A percentile compares a stretch with the other conserved stretches of the same genome.
Evolutionary conservation across 257 asterid species (phyloP).

Genomic region (Haberlea rhodopensis): DNA sequence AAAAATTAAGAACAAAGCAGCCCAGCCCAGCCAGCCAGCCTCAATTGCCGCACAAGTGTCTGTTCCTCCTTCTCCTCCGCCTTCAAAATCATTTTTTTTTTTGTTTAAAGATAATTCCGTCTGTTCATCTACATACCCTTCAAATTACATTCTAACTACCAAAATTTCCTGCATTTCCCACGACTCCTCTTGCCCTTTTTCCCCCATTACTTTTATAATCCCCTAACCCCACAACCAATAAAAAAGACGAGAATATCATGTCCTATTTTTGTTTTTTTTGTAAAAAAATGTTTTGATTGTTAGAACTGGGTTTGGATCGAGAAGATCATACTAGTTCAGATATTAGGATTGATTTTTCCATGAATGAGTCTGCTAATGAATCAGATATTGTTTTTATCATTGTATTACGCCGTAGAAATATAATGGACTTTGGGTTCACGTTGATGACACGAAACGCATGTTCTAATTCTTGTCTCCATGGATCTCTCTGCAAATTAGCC

Average conservation of each 20-base stretch:
- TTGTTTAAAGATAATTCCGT: too few species aligned
- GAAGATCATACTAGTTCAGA: background rate
- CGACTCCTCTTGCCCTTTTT: constrained; percentile 1
- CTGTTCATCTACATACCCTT: background rate
- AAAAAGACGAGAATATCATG: background rate
- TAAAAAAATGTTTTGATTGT: background rate
- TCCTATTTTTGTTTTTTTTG: background rate
- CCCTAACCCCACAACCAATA: constrained; percentile 10
- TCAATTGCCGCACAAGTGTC: constrained; percentile 14
- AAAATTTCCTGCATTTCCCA: constrained; percentile 16
- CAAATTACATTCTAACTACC: background rate
- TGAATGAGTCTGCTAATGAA: constrained; percentile 9
- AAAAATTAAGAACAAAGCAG: background rate
- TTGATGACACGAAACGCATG: constrained; percentile 24
- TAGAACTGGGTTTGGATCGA: constrained; percentile 4
- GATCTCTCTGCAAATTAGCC: constrained; percentile 9
- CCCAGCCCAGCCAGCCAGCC: too few species aligned
- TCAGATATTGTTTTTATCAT: background rate
- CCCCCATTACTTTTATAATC: constrained; percentile 16
- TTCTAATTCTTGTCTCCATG: constrained; percentile 9
- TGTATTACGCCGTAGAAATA: constrained; percentile 5
- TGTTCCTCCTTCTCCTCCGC: constrained; percentile 23
- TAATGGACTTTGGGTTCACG: constrained; percentile 30
- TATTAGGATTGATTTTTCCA: background rate
- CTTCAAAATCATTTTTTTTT: background rate